Evolutionary conservation across 371 early-diverging fungal genomes (phyloP), one percentile per base, ranked within the genome.

Genomic region (Pancytospora philotis): DNA sequence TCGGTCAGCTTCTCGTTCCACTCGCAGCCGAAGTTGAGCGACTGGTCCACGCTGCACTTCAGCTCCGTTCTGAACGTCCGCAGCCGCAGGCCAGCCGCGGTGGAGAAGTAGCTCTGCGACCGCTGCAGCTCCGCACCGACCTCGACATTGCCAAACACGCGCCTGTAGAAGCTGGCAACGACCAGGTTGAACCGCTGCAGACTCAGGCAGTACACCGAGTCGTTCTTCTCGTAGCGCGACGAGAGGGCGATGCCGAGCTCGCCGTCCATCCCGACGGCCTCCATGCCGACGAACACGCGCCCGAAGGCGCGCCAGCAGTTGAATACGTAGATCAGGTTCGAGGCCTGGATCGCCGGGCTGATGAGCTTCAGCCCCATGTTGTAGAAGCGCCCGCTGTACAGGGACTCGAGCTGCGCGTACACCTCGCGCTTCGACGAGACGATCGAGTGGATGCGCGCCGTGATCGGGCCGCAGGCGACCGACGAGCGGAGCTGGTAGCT

Each of bases 281-380:
- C 76, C 0, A 38, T 10, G 10, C 76, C 76, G 52, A 65, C 35
- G 37, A 52, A 45, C 22, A 71, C 0, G 13, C 22, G 51, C 13
- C 72, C 76, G n/a, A 75, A 32, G 28, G 65, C 41, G 32, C 60
- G 59, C 53, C 57, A 62, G 16, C 35, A 57, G 31, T 71, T 75
- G 1, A 61, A 36, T 49, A 75, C 60, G 25, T 68, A 71, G 0
- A 75, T 52, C 30, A 60, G 61, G 0, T 61, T 62, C 8, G 68
- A 45, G n/a, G 63, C 60, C 39, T 75, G 58, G 34, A 71, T 22
- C 8, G 67, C 63, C 25, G 72, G 71, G 8, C 61, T 67, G 51
- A 75, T 68, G 37, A 71, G 0, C 66, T 75, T 75, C 13, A 75
- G 32, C 13, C 63, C 68, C 25, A 75, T 3, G 45, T 66, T 75